Evolutionary conservation across 2,329 filamentous ascomycete genomes (phyloP), one percentile per base, ranked within the genome.

Genomic region (Chaetomiaceae sp.): DNA sequence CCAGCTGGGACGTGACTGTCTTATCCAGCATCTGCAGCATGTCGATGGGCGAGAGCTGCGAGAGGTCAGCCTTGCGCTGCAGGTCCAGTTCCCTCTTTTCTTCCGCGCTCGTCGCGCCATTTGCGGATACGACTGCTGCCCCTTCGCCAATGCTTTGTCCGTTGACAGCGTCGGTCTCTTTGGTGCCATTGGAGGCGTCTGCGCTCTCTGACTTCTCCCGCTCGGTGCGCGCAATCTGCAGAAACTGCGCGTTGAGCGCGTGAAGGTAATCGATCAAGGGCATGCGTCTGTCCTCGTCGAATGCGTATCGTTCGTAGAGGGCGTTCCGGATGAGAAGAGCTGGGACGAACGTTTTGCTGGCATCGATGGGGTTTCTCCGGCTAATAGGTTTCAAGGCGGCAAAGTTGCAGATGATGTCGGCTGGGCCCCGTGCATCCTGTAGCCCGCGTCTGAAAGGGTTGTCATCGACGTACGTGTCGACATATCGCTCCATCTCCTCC

Each of bases 11-110:
- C 7, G 54, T 53, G 27, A 62, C 58, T 1, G 57, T 57, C 5
- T 63, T 50, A 33, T 63, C 63, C 1, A 66, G 47, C 15, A 62
- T 47, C 34, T 61, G 56, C 8, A 66, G 51, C 33, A 63, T 59
- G 34, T 62, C 57, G 20, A 65, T 19, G 4, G 63, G 59, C 9
- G 59, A 62, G 14, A 66, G 48, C 38, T 57, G 52, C 1, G 56
- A 51, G 9, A 60, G 47, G 23, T 25, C 15, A 17, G 34, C n/a
- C 12, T 44, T 29, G 17, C 39, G 39, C 25, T 44, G n/a, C 15
- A 22, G n/a, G 4, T 23, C 22, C 17, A 11, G 4, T 17, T 29
- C 39, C 11, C 6, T 11, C 17, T 34, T n/a, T 1, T 27, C 12
- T 1, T 27, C 12, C 6, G 22, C 11, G 22, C 34, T 29, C 17